Evolutionary conservation across 1,139 yeast species (phyloP).

Genomic region (Lodderomyces elongisporus): DNA sequence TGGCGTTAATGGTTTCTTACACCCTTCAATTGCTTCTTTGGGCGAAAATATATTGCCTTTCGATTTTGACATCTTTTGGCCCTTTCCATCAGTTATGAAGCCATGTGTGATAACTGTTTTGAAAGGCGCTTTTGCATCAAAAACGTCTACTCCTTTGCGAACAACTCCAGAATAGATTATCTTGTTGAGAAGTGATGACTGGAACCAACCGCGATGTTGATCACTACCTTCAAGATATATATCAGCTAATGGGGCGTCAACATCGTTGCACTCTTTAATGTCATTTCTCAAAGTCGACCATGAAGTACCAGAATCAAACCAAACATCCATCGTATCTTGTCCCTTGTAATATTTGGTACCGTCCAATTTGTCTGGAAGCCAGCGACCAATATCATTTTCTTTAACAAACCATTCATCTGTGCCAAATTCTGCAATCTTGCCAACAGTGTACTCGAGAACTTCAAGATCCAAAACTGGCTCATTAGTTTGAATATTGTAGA

Average conservation of each 20-base stretch:
- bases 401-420: slow-evolving; percentile 78
- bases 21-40: slow-evolving; percentile 60
- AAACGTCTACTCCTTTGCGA: slow-evolving; percentile 10
- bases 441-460: slow-evolving; percentile 51
- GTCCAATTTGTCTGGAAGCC: slow-evolving; percentile 57
- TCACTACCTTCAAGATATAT: slow-evolving; percentile 91
- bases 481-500: slow-evolving; percentile 56
- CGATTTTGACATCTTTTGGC: slow-evolving; percentile 91
- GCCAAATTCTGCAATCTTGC: slow-evolving; percentile 51
- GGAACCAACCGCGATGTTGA: slow-evolving; percentile 99
- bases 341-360: slow-evolving; percentile 52
- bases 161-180: slow-evolving; percentile 46
- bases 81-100: slow-evolving; percentile 79
- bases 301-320: slow-evolving; percentile 97
- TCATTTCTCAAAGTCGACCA: slow-evolving; percentile 60
- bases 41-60: slow-evolving; percentile 81
- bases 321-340: slow-evolving; percentile 93
- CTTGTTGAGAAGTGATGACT: slow-evolving; percentile 81
- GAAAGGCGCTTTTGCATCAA: slow-evolving; percentile 62
- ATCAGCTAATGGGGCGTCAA: slow-evolving; percentile 51
- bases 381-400: slow-evolving; percentile 48
- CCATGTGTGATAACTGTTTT: slow-evolving; percentile 85
- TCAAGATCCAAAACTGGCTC: slow-evolving; percentile 53
- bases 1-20: slow-evolving; percentile 50
- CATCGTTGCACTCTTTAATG: slow-evolving; percentile 20